Conservation (phyloP, 1,284 basidiomycete genomes). For the Rhizoctonia solani region DNA sequence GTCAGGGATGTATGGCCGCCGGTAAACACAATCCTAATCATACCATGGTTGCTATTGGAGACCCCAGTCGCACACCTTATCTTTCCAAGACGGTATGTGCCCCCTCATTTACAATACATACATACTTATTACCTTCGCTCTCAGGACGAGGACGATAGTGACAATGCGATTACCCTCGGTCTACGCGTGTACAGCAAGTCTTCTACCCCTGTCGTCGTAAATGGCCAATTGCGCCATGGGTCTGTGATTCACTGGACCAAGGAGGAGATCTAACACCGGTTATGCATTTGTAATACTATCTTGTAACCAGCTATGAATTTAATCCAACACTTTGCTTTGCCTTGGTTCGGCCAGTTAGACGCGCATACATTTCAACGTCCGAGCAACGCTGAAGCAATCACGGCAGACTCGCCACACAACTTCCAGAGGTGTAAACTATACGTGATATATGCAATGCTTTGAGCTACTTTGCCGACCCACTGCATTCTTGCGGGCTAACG, state of each 20-base stretch:
- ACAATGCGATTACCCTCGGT: conserved; percentile 36
- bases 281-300: neutral
- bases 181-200: conserved; percentile 38
- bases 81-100: conserved; percentile 2
- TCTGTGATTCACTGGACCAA: conserved; percentile 33
- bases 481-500: no score
- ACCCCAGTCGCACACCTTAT: conserved; percentile 23
- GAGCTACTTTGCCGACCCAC: no score
- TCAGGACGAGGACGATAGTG: conserved; percentile 33
- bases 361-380: no score
- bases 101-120: neutral
- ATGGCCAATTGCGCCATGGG: conserved; percentile 37
- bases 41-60: conserved; percentile 31
- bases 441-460: no score
- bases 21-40: conserved; percentile 34
- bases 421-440: no score
- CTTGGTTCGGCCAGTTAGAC: no score
- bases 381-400: no score
- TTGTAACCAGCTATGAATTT: no score
- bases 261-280: conserved; percentile 23
- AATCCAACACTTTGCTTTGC: no score
- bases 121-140: no score
- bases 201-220: conserved; percentile 20
- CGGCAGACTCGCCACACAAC: no score
- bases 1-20: conserved; percentile 34